phyloP scores from a whole-genome alignment of 495 filamentous ascomycete species.

The Daldinia decipiens region DNA sequence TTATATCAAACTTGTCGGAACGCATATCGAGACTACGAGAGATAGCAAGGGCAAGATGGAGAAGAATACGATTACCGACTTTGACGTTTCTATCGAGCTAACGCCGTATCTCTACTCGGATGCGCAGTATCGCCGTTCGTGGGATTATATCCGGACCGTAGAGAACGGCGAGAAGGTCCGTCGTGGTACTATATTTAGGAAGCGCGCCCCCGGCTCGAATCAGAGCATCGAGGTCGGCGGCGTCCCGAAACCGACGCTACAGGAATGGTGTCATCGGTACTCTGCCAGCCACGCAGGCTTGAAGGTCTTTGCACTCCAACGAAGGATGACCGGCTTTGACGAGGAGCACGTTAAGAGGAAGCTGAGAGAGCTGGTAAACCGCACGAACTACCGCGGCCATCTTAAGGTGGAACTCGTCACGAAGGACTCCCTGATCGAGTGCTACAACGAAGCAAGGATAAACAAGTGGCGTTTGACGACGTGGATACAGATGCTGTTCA shows the following conservation, averaged over 20 bases:
- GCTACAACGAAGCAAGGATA: constrained; percentile 64
- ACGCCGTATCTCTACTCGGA: constrained; percentile 60
- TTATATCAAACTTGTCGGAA: constrained; percentile 59
- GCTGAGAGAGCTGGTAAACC: constrained; percentile 59
- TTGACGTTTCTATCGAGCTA: constrained; percentile 67
- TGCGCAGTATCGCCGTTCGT: constrained; percentile 44
- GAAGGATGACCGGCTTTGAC: constrained; percentile 64
- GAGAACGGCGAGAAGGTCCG: constrained; percentile 53
- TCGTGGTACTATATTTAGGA: constrained; percentile 55
- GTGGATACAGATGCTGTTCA: constrained; percentile 69
- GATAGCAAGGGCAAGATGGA: constrained; percentile 73
- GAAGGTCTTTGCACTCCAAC: constrained; percentile 62
- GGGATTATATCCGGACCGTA: constrained; percentile 49
- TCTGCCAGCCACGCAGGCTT: constrained; percentile 59
- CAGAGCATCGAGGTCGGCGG: constrained; percentile 52
- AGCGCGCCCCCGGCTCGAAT: constrained; percentile 52
- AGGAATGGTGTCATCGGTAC: constrained; percentile 67
- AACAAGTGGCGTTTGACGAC: constrained; percentile 66
- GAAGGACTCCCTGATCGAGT: constrained; percentile 56
- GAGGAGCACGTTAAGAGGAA: constrained; percentile 54
- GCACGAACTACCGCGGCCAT: constrained; percentile 69
- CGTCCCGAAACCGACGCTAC: constrained; percentile 54
- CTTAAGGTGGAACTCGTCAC: constrained; percentile 63
- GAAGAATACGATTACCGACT: constrained; percentile 90
- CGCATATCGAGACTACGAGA: constrained; percentile 57